phyloP scores from a whole-genome alignment of 78 protist species.

The Emiliania huxleyi region DNA sequence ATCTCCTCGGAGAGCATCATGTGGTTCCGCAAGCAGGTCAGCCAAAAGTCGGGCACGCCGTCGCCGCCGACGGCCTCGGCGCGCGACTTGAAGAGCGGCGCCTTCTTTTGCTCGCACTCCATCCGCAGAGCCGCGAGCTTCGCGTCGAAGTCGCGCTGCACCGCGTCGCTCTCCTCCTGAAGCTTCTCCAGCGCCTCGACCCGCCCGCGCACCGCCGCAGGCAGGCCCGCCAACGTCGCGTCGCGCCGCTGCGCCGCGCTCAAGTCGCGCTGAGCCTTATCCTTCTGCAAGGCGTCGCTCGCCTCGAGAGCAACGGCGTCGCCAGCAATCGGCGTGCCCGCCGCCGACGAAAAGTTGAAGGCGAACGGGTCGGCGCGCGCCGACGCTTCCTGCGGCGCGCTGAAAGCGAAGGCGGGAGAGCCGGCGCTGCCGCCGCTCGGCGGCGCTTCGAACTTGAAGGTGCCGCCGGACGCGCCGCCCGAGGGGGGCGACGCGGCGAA shows the following conservation, averaged over 20 bases:
- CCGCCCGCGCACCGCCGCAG: not conserved
- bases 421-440: not conserved
- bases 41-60: conserved; percentile 30
- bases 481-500: not conserved
- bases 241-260: not conserved
- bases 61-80: not conserved
- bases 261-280: not conserved
- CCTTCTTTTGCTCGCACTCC: not conserved
- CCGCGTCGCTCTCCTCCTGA: not conserved
- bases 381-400: no score
- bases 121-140: not conserved
- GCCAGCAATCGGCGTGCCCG: not conserved
- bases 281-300: not conserved
- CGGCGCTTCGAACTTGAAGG: not conserved
- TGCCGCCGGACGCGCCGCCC: not conserved
- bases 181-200: conserved; percentile 5
- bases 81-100: not conserved
- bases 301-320: not conserved
- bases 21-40: not conserved
- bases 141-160: not conserved
- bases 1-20: not conserved
- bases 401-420: not conserved
- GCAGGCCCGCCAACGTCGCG: not conserved
- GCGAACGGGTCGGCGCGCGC: no score
- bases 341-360: not conserved